Evolutionary conservation across 2,329 filamentous ascomycete species (phyloP).

Genomic region (Botrytis hyacinthi): DNA sequence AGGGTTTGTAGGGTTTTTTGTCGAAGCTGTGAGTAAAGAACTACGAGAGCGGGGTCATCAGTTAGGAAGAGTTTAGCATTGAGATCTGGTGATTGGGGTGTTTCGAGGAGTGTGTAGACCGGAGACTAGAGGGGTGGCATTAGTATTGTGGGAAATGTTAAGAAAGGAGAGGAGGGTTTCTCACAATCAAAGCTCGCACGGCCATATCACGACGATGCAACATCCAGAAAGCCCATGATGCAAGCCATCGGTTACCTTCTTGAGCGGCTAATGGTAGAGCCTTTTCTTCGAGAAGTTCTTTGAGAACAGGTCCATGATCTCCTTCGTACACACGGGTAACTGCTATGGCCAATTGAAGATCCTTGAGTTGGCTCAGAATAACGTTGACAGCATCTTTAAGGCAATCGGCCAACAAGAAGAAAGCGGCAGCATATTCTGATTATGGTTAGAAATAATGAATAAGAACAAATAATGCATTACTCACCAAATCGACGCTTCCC

Average conservation of each 20-base stretch:
- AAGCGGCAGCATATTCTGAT: conserved; percentile 86
- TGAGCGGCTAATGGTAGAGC: conserved; percentile 74
- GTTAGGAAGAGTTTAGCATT: conserved; percentile 78
- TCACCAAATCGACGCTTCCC: conserved; percentile 83
- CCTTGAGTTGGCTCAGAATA: conserved; percentile 81
- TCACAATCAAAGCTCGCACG: conserved; percentile 76
- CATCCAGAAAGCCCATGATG: conserved; percentile 95
- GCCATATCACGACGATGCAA: conserved; percentile 78
- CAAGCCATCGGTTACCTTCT: conserved; percentile 88
- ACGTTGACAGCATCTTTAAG: conserved; percentile 83
- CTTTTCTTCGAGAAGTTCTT: conserved; percentile 72
- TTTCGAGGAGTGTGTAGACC: conserved; percentile 70
- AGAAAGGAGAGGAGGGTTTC: conserved; percentile 35
- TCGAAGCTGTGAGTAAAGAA: conserved; percentile 83
- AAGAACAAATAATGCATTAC: conserved; percentile 29
- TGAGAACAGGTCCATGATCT: conserved; percentile 72
- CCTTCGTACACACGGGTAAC: conserved; percentile 86
- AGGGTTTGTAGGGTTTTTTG: conserved; percentile 80
- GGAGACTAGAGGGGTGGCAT: conserved; percentile 58
- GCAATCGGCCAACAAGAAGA: conserved; percentile 87
- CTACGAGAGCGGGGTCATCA: conserved; percentile 85
- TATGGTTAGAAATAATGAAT: conserved; percentile 22
- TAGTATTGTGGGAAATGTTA: conserved; percentile 20
- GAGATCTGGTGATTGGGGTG: conserved; percentile 65
- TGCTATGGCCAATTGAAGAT: conserved; percentile 85